Evolutionary conservation across 257 asterid genomes (phyloP).

Genomic region (Solanum sitiens): DNA sequence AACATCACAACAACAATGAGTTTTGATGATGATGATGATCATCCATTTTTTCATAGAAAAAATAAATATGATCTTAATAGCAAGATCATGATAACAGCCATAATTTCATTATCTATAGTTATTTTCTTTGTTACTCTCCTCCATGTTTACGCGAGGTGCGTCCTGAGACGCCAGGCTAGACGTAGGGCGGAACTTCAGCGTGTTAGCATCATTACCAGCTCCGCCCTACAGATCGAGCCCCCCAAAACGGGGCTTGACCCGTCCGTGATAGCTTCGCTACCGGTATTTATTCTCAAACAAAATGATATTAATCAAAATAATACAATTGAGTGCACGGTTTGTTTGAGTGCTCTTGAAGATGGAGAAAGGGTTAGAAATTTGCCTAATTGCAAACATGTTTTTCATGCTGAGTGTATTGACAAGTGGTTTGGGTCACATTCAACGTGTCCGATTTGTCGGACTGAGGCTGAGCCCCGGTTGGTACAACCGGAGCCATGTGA

Average conservation of each 20-base stretch:
- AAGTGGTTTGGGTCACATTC: conserved; percentile 57
- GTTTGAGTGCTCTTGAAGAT: conserved; percentile 44
- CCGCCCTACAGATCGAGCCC: conserved; percentile 19
- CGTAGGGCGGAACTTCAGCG: conserved; percentile 32
- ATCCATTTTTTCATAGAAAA: not conserved
- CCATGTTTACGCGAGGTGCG: conserved; percentile 56
- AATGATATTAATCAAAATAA: not conserved
- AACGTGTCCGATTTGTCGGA: conserved; percentile 74
- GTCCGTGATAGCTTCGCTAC: conserved; percentile 36
- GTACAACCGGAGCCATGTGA: conserved; percentile 48
- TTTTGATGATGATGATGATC: conserved; percentile 15
- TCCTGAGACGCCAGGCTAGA: conserved; percentile 63
- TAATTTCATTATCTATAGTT: conserved; percentile 50
- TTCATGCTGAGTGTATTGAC: conserved; percentile 73
- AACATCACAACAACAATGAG: conserved; percentile 19
- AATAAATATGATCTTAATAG: conserved; percentile 25
- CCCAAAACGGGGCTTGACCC: conserved; percentile 55
- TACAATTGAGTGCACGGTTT: conserved; percentile 57
- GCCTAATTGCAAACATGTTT: conserved; percentile 72
- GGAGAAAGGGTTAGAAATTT: conserved; percentile 54
- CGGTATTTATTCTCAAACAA: conserved; percentile 27
- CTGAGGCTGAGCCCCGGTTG: conserved; percentile 51
- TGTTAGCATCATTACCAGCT: conserved; percentile 16
- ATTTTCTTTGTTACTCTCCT: conserved; percentile 46
- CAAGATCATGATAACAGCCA: conserved; percentile 67